Evolutionary conservation across 306 rosid species (phyloP).

Genomic region (Luffa acutangula): DNA sequence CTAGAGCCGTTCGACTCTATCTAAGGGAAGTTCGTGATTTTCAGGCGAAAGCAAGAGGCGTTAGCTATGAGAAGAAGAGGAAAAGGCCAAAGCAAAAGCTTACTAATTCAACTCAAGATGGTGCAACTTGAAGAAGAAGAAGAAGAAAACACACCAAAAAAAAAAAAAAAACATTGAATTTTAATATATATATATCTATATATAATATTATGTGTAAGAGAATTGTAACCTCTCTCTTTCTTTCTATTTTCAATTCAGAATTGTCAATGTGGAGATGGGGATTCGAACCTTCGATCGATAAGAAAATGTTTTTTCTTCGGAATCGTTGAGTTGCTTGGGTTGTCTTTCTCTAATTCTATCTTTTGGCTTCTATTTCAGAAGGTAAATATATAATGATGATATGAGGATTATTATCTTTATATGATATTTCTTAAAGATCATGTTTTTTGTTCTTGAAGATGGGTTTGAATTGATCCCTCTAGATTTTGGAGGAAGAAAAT

Average conservation of each 20-base stretch:
- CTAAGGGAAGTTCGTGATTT: conserved; percentile 85
- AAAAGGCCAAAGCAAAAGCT: conserved; percentile 55
- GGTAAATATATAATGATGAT: not conserved
- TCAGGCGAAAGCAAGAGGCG: conserved; percentile 83
- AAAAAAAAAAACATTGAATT: not conserved
- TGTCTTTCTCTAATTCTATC: too few species aligned
- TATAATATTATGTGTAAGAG: not conserved
- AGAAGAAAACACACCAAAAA: not conserved
- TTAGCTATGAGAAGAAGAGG: conserved; percentile 85
- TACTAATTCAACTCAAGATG: not conserved
- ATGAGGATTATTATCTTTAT: not conserved
- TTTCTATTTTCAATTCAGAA: not conserved
- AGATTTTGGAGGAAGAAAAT: not conserved
- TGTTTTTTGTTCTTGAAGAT: not conserved
- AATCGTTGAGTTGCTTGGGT: too few species aligned
- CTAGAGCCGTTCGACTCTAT: conserved; percentile 53
- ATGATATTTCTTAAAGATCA: not conserved
- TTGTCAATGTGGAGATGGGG: not conserved
- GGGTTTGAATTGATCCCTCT: too few species aligned
- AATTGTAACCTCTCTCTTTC: not conserved
- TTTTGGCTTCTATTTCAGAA: not conserved
- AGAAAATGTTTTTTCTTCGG: too few species aligned
- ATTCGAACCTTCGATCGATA: not conserved
- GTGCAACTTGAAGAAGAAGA: not conserved
- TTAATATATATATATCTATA: not conserved